A percentile compares a stretch with the other conserved stretches of the same genome.
phyloP scores from a whole-genome alignment of 176 grass and related monocot genomes.

The Carex myosuroides region DNA sequence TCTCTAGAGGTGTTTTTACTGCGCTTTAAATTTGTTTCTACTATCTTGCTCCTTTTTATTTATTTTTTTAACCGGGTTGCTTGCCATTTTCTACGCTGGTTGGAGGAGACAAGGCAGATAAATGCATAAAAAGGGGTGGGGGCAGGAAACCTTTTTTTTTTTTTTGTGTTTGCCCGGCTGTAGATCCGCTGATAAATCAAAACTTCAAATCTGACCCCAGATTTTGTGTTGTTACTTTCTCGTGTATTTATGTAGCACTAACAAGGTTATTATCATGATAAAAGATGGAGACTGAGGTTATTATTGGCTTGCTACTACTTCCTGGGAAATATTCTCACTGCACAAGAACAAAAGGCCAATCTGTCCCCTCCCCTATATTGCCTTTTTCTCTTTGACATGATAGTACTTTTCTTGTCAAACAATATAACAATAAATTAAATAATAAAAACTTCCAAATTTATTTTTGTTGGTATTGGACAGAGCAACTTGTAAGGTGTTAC shows the following conservation, averaged over 20 bases:
- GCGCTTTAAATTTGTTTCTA: background rate
- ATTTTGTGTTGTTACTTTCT: slow-evolving; percentile 20
- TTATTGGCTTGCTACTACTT: background rate
- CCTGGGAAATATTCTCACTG: slow-evolving; percentile 16
- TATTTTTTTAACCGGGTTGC: background rate
- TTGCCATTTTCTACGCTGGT: slow-evolving; percentile 12
- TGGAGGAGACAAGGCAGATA: slow-evolving; percentile 9
- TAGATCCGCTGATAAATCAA: slow-evolving; percentile 21
- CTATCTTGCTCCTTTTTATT: background rate
- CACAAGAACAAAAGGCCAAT: slow-evolving; percentile 8
- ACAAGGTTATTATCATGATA: slow-evolving; percentile 10
- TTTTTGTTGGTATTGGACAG: background rate
- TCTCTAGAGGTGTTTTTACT: slow-evolving; percentile 16
- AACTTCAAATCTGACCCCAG: slow-evolving; percentile 22
- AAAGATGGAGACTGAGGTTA: background rate
- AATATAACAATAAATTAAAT: background rate
- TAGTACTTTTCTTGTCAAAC: background rate
- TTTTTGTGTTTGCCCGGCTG: slow-evolving; percentile 7
- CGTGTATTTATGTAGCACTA: slow-evolving; percentile 14
- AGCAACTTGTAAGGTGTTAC: background rate
- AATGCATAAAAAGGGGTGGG: background rate
- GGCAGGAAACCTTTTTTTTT: background rate
- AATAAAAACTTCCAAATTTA: background rate
- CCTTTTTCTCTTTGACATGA: slow-evolving; percentile 5
- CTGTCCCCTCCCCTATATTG: background rate